Percentiles rank a stretch among this genome's conserved stretches.
Evolutionary conservation across 83 land plant species (phyloP).

Genomic region (Thuja plicata): DNA sequence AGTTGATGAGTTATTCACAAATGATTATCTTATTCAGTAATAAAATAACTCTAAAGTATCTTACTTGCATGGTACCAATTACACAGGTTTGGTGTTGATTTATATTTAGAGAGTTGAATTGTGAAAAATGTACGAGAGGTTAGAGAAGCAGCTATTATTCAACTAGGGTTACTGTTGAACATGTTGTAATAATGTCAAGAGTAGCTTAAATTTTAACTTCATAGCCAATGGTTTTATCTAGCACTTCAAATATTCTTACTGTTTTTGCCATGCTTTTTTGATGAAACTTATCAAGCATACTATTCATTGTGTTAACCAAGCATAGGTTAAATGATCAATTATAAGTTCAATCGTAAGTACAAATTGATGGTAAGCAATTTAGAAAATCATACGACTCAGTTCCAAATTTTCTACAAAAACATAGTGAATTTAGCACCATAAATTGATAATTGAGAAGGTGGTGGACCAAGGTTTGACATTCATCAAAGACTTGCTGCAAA

Average conservation of each 20-base stretch:
- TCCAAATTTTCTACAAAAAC: neutral
- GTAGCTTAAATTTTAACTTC: neutral
- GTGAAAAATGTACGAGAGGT: neutral
- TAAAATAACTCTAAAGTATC: neutral
- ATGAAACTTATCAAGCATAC: neutral
- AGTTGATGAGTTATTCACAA: constrained; percentile 15
- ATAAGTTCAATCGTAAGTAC: neutral
- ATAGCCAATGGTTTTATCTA: neutral
- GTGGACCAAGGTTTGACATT: too few species aligned
- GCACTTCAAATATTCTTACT: neutral
- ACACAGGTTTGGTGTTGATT: neutral
- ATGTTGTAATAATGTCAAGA: neutral
- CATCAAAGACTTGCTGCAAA: too few species aligned
- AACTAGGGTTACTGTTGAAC: neutral
- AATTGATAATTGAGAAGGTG: too few species aligned
- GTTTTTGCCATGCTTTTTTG: neutral
- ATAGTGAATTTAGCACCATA: neutral
- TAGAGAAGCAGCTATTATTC: neutral
- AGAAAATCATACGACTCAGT: neutral
- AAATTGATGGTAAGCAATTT: neutral
- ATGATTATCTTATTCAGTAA: neutral
- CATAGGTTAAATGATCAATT: neutral
- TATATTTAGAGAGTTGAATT: neutral
- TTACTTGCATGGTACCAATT: neutral
- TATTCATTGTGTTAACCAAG: neutral